A percentile compares a stretch with the other conserved stretches of the same genome.
These are phyloP conservation scores for Chaetomium sp. DNA, from an alignment of 2,329 filamentous ascomycete species.

Conservation along the genomic window DNA sequence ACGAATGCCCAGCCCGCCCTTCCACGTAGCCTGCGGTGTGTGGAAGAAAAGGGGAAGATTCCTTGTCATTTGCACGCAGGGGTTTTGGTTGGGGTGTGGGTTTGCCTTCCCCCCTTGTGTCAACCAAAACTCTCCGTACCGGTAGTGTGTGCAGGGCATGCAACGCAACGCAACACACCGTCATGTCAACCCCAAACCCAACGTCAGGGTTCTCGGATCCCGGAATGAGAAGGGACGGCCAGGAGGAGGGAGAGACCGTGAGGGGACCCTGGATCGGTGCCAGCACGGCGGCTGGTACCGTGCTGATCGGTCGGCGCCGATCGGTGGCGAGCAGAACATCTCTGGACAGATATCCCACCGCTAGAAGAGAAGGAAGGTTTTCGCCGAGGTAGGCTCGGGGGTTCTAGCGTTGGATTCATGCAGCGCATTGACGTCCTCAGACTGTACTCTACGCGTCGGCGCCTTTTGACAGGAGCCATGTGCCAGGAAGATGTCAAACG, in stretches of 20 bases:
- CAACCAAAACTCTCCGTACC: background rate
- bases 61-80: background rate
- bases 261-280: background rate
- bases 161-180: background rate
- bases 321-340: background rate
- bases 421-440: no score
- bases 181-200: background rate
- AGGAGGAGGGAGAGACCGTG: background rate
- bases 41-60: background rate
- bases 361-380: background rate
- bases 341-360: background rate
- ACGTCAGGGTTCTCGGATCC: background rate
- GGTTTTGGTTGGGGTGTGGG: background rate
- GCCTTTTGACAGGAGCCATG: no score
- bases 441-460: no score
- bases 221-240: no score
- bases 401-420: background rate
- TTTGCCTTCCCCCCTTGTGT: background rate
- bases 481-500: no score
- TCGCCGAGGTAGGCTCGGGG: background rate
- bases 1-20: background rate
- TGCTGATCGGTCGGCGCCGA: background rate
- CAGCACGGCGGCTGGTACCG: background rate
- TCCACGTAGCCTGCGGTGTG: background rate
- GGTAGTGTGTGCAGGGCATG: background rate